Base-by-base conservation (phyloP, 169 alveolate genomes). In the Ichthyophthirius multifiliis region DNA sequence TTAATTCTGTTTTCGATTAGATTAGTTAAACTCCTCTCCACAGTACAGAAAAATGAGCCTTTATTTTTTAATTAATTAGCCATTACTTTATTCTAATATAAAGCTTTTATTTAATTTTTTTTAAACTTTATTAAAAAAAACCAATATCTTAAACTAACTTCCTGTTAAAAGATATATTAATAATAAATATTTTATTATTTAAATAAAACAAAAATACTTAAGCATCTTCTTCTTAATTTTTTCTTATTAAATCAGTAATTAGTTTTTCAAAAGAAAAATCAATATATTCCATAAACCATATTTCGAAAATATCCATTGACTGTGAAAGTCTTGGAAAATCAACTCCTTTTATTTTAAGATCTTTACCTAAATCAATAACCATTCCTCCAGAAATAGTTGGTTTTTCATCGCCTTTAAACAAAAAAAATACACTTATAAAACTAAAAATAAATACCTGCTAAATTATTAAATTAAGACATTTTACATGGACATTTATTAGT, bases 81-180 rank as follows among this genome's bases (percentile, higher is more conserved):
- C 43, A 35, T 35, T 2, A 65, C 31, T 65, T 65, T 65, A 5
- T 31, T 32, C 46, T 32, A 35, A 9, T 65, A 32, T 15, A 65
- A 46, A 31, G 75, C 46, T 32, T 65, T 65, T 1, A 65, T 65
- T 31, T 65, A 34, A 9, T 65, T 65, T n/a, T 65, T 65, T 46
- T 35, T 65, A 65, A 35, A 15, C 27, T 65, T 32, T 6, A 65
- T 65, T 46, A 65, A 65, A 18, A 65, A 65, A 41, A 65, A 65
- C 75, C 75, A 65, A 35, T 65, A 65, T 34, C 43, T 32, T 9
- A 65, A 32, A 65, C 46, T 30, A 10, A 65, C 75, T 34, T 65
- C 43, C 43, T 12, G n/a, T 31, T 18, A 27, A 15, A 55, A 1
- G 16, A 10, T 18, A 39, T 27, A 20, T 55, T 55, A 16, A 55